These are phyloP conservation scores for Pseudonitzschia pungens DNA, from an alignment of 108 stramenopile species.

Conservation along the genomic window DNA sequence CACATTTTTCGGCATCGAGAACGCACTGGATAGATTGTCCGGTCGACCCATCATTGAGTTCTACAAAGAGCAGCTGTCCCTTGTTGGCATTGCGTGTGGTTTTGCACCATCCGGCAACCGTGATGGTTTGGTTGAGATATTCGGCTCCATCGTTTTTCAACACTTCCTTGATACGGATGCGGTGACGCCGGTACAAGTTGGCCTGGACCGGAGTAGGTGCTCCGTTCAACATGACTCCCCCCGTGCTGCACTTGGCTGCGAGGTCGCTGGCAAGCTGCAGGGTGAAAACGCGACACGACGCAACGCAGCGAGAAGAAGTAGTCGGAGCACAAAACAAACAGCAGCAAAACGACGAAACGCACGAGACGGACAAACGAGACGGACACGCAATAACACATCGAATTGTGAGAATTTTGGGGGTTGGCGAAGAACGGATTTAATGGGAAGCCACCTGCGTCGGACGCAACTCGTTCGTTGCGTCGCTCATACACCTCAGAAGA, in stretches of 20 bases:
- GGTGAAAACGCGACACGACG: not conserved
- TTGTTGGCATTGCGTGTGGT: slow-evolving; percentile 62
- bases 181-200: slow-evolving; percentile 43
- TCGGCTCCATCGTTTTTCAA: slow-evolving; percentile 16
- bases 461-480: too few species aligned
- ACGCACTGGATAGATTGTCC: slow-evolving; percentile 62
- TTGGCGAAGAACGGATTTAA: too few species aligned
- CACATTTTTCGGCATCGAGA: slow-evolving; percentile 29
- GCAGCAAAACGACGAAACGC: not conserved
- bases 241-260: slow-evolving; percentile 18
- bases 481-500: too few species aligned
- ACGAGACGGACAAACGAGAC: too few species aligned
- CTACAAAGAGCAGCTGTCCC: slow-evolving; percentile 70
- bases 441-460: too few species aligned
- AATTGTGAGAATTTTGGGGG: too few species aligned
- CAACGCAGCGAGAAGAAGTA: too few species aligned
- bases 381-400: too few species aligned
- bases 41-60: slow-evolving; percentile 81
- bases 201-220: slow-evolving; percentile 30
- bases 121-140: slow-evolving; percentile 51
- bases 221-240: slow-evolving; percentile 30
- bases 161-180: slow-evolving; percentile 53
- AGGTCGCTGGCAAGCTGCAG: not conserved
- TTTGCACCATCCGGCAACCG: slow-evolving; percentile 81
- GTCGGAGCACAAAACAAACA: too few species aligned